Base-by-base conservation (phyloP, 2,329 filamentous ascomycete genomes). In the Ascomycota sp. region DNA sequence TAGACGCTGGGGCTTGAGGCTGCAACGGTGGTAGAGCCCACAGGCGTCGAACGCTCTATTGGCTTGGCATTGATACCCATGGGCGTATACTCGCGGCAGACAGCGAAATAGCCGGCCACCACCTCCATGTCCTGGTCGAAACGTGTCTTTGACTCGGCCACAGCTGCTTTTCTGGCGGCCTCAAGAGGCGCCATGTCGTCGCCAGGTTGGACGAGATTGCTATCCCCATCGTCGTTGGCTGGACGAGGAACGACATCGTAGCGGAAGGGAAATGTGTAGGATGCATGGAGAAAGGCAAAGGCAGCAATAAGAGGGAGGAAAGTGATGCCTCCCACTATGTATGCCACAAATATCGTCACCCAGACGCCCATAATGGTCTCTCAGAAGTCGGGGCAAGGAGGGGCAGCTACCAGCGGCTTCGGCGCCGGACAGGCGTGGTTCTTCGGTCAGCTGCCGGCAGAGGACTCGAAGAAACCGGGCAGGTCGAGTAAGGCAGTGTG, bases 21-120 rank as follows among this genome's bases (percentile, higher is more conserved):
- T 22, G 75, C 70, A 27, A 89, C 72, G 11, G 78, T 75, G 30
- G 67, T 54, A 33, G 77, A 73, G 12, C 81, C 82, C 9, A 80
- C 69, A 5, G 83, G 81, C 0, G 80, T 86, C 21, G 74, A 70
- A 35, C 82, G 69, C 55, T 93, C 85, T 34, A 86, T 83, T 5
- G 85, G 83, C 54, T 86, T 92, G 35, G 82, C 81, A 57, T 91
- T 91, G 50, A 92, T 75, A 25, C 83, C 85, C 47, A 83, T 82
- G 25, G 85, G 81, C 1, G 81, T 79, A 53, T 89, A 94, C 56
- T 93, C 83, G 47, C 85, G 70, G 47, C 80, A 91, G 11, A 94
- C 82, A n/a, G 83, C 81, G 51, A 94, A 94, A 55, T 91, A 94
- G 12, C 83, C 85, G 7, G 83, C 79, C 2, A 82, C 80, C 25